Conservation (phyloP, 2,329 filamentous ascomycete genomes). For the Alternaria novae-zelandiae region DNA sequence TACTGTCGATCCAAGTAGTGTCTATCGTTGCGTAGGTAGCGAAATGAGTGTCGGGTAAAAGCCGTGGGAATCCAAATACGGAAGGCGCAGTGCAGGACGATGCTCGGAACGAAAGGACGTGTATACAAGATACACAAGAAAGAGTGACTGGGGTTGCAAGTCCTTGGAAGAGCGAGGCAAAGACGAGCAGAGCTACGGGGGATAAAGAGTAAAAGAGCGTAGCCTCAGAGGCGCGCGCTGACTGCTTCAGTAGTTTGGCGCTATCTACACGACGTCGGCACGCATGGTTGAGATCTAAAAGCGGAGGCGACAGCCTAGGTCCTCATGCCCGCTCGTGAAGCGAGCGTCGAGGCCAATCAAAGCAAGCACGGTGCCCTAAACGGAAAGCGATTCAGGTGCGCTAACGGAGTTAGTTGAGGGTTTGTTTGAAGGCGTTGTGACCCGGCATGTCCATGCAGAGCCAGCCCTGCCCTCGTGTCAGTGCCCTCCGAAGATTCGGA, state of each 20-base stretch:
- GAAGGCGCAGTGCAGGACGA: constrained; percentile 11
- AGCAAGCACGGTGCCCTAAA: constrained; percentile 21
- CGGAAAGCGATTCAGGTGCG: constrained; percentile 25
- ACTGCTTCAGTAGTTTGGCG: constrained; percentile 31
- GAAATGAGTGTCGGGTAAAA: constrained; percentile 19
- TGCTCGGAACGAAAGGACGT: constrained; percentile 43
- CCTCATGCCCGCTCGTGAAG: constrained; percentile 26
- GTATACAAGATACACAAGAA: constrained; percentile 40
- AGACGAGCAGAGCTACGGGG: constrained; percentile 23
- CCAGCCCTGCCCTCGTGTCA: constrained; percentile 22
- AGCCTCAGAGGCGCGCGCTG: constrained; percentile 24
- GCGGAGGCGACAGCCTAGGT: constrained; percentile 37
- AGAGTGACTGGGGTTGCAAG: constrained; percentile 25
- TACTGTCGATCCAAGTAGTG: neutral
- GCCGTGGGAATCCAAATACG: constrained; percentile 20
- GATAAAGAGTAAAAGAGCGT: constrained; percentile 35
- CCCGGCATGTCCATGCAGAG: constrained; percentile 22
- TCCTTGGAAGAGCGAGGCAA: constrained; percentile 26
- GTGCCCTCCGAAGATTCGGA: constrained; percentile 5
- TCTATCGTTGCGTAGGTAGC: neutral
- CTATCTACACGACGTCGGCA: constrained; percentile 32
- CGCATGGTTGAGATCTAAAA: constrained; percentile 42
- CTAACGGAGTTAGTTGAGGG: constrained; percentile 33
- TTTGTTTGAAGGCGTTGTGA: constrained; percentile 28
- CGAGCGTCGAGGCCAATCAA: constrained; percentile 32